Base-by-base conservation (phyloP, 106 monocot species). In the Hemerocallis citrina region DNA sequence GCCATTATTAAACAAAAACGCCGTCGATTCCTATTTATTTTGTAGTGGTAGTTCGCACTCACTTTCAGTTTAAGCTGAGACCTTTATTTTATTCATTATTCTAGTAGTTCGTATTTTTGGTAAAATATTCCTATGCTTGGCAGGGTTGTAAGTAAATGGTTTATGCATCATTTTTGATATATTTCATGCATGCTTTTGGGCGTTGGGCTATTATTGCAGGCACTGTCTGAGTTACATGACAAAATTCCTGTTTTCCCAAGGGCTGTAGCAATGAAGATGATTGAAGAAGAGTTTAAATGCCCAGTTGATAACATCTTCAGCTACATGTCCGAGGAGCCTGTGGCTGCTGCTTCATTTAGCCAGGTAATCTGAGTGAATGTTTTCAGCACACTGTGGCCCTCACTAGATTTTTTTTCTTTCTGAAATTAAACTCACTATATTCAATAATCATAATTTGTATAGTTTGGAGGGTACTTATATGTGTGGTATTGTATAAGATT, bases 301-400 rank as follows among this genome's bases (percentile, higher is more conserved):
- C 72, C 82, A 43, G 62, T 83, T 30, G 52, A 75, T 6, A 38
- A 54, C 48, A 64, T 62, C 10, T 94, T 86, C 63, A 82, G 75
- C 61, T 83, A 83, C 70, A 68, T 94, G 37, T 89, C 94, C 28
- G 83, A 89, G 58, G 70, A 89, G 57, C 75, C 94, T 39, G 55
- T 89, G 1, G 94, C 89, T 80, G 89, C 94, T 61, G 94, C 94
- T 75, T 94, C 94, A 46, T 94, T 94, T 77, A 89, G 94, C 17
- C 94, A 94, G 80, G 94, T 89, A 58, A 34, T 31, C 47, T 39
- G 10, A 73, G 15, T 36, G 37, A 58, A 23, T 7, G 11, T 58
- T 37, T 48, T 48, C 14, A 36, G 21, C 31, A 54, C 13, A 11
- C 35, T 38, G 17, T 27, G 37, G 37, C 12, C 14, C 31, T 6